phyloP scores from a whole-genome alignment of 2,329 filamentous ascomycete genomes.

The Aspergillus melleus region DNA sequence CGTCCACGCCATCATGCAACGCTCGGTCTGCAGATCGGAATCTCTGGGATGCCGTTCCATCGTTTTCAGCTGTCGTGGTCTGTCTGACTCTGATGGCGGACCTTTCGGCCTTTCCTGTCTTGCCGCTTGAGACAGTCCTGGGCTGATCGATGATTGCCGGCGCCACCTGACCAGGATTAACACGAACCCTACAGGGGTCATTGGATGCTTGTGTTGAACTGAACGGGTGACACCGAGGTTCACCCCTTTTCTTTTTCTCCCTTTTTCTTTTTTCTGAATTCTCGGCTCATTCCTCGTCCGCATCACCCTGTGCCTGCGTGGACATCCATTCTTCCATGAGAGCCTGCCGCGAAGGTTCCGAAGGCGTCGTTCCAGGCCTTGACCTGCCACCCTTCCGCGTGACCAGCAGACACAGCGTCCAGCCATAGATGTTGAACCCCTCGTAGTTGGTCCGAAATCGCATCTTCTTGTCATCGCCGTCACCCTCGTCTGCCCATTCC shows the following conservation, averaged over 20 bases:
- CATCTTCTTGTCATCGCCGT: constrained; percentile 81
- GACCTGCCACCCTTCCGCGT: constrained; percentile 62
- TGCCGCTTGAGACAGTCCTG: background rate
- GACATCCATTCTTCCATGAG: constrained; percentile 87
- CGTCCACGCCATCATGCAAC: background rate
- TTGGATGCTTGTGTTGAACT: background rate
- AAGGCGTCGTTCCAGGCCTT: constrained; percentile 32
- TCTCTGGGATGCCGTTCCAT: background rate
- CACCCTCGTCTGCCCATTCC: constrained; percentile 32
- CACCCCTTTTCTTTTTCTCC: no score
- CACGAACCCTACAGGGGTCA: background rate
- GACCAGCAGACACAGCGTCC: constrained; percentile 87
- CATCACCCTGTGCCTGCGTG: constrained; percentile 59
- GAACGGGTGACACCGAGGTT: background rate
- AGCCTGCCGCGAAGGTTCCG: constrained; percentile 58
- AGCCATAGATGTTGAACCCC: constrained; percentile 92
- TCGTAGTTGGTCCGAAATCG: constrained; percentile 85
- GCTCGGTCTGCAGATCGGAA: background rate
- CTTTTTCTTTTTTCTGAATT: background rate
- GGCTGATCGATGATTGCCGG: background rate
- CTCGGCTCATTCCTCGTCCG: constrained; percentile 37
- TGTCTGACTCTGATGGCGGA: background rate
- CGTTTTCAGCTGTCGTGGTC: background rate
- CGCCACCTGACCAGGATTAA: background rate
- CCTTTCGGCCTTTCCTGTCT: background rate